Conservation (phyloP, 1,284 basidiomycete genomes). For the Polyporus tsugae region DNA sequence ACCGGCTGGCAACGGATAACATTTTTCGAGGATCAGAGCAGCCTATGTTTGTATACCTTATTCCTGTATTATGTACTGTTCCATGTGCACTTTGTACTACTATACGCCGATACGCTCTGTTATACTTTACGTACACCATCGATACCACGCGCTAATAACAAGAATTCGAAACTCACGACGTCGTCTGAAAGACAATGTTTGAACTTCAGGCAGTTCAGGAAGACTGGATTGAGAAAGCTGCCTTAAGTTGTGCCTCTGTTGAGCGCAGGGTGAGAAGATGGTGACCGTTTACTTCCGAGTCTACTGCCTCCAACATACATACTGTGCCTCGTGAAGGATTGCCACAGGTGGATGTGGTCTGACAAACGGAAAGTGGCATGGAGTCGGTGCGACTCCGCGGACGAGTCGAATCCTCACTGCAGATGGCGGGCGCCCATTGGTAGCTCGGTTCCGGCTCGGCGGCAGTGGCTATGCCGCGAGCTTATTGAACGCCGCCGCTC, state of each 20-base stretch:
- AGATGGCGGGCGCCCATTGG: background rate
- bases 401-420: background rate
- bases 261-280: background rate
- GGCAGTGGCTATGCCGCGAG: constrained; percentile 18
- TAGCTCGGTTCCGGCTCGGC: background rate
- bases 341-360: background rate
- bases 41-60: constrained; percentile 12
- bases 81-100: background rate
- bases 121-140: background rate
- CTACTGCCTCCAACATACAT: background rate
- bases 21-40: background rate
- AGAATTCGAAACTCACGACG: background rate
- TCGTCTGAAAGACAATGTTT: background rate
- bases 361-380: background rate
- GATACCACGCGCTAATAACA: background rate
- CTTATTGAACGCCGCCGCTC: constrained; percentile 12
- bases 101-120: background rate
- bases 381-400: background rate
- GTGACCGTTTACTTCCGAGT: background rate
- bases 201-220: background rate
- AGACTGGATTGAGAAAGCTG: background rate
- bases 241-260: background rate
- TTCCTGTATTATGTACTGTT: constrained; percentile 5
- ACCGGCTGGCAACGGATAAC: background rate
- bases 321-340: too few species aligned